Evolutionary conservation across 2,329 filamentous ascomycete species (phyloP).

Genomic region (Cercospora sp.): DNA sequence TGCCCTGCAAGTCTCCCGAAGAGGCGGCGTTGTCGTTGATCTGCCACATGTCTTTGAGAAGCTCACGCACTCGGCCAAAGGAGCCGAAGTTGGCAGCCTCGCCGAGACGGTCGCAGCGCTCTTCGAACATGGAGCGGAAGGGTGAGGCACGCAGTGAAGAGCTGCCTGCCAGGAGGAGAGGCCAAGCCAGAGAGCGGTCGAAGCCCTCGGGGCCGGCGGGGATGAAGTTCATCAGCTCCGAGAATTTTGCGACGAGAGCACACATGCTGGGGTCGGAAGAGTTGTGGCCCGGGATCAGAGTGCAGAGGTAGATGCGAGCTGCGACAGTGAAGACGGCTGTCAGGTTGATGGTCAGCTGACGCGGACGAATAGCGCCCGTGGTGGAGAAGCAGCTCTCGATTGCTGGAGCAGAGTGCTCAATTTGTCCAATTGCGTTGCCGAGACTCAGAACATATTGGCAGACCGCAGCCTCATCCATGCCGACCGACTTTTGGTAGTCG

Average conservation of each 20-base stretch:
- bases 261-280: slow-evolving; percentile 72
- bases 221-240: slow-evolving; percentile 75
- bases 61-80: slow-evolving; percentile 76
- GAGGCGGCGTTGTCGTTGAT: slow-evolving; percentile 64
- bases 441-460: slow-evolving; percentile 89
- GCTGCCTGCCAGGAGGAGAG: slow-evolving; percentile 82
- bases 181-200: slow-evolving; percentile 90
- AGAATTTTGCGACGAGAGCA: slow-evolving; percentile 75
- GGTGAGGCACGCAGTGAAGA: slow-evolving; percentile 70
- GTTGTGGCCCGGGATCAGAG: slow-evolving; percentile 84
- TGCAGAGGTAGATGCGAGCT: slow-evolving; percentile 95
- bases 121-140: slow-evolving; percentile 77
- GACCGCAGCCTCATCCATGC: slow-evolving; percentile 80
- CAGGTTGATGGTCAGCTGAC: slow-evolving; percentile 84
- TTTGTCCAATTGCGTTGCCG: slow-evolving; percentile 80
- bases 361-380: slow-evolving; percentile 75
- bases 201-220: slow-evolving; percentile 79
- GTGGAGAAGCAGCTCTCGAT: slow-evolving; percentile 56
- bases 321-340: slow-evolving; percentile 88
- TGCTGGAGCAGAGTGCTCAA: slow-evolving; percentile 58
- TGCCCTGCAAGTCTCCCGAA: slow-evolving; percentile 59
- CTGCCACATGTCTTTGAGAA: slow-evolving; percentile 81
- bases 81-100: slow-evolving; percentile 78
- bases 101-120: slow-evolving; percentile 72
- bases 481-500: slow-evolving; percentile 79